Evolutionary conservation across 2,329 filamentous ascomycete species (phyloP), one percentile per base, ranked within the genome.

Genomic region (Pseudocercospora ulei): DNA sequence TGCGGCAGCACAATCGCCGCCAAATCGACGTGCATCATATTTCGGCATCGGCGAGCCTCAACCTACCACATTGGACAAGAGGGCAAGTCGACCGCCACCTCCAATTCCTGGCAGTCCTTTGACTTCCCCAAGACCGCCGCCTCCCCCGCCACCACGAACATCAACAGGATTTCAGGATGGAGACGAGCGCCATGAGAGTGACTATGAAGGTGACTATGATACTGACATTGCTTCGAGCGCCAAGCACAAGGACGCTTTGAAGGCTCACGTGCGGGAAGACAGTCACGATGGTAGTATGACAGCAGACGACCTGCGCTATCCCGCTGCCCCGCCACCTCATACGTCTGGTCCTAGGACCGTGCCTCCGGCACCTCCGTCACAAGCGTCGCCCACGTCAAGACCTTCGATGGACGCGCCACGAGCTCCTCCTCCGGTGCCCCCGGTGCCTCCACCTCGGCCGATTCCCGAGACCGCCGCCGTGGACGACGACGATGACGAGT

Each of bases 191-290:
- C 86, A 92, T 55, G 73, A 85, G 20, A 92, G 85, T 0, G 88
- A 95, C 56, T 96, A 96, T 56, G 90, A 98, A 58, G 90, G 88
- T 4, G 90, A 96, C 57, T 96, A 96, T 58, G 90, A 96, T 53
- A 96, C 90, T 4, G 90, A 96, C 58, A 96, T 96, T 57, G 87
- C 82, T 1, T 84, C 87, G n/a, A 80, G 84, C 6, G 85, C 76
- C n/a, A 84, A 82, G 39, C 85, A 94, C 62, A 95, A 93, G 62
- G 88, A 94, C 64, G 87, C 88, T 1, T 63, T 96, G 45, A 93
- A 88, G 60, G 68, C 83, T 5, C 85, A 93, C 60, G 75, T 72
- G 5, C 75, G 80, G 38, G 83, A 88, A 29, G 75, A 80, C 4
- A 92, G 82, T 56, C 58, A 82, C 38, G 85, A 92, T 46, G 76